phyloP scores from a whole-genome alignment of 2,329 filamentous ascomycete genomes.

The Tolypocladium inflatum region DNA sequence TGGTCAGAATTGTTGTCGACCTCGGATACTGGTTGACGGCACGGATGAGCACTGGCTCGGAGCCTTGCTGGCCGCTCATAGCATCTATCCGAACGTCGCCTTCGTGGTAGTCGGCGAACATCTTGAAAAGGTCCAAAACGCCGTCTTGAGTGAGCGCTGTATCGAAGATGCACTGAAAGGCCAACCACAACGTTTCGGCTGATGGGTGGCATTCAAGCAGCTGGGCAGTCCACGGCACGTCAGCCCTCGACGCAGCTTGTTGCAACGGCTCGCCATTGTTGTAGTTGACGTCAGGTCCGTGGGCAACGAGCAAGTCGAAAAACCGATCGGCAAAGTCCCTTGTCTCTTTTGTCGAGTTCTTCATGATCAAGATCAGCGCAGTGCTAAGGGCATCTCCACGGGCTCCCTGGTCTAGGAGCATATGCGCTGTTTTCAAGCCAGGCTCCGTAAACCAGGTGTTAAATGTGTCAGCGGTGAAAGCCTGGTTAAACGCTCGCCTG shows the following conservation, averaged over 20 bases:
- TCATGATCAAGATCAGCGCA: slow-evolving; percentile 36
- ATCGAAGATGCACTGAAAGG: slow-evolving; percentile 48
- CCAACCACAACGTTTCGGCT: slow-evolving; percentile 38
- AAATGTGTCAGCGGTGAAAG: slow-evolving; percentile 31
- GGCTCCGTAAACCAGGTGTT: slow-evolving; percentile 35
- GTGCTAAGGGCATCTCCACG: slow-evolving; percentile 33
- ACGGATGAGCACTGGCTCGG: slow-evolving; percentile 39
- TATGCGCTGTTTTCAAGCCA: slow-evolving; percentile 35
- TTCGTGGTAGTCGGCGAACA: slow-evolving; percentile 41
- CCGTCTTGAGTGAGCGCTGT: slow-evolving; percentile 39
- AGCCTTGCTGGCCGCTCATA: slow-evolving; percentile 31
- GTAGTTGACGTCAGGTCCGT: slow-evolving; percentile 38
- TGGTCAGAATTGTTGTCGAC: slow-evolving; percentile 40
- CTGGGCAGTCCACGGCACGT: slow-evolving; percentile 36
- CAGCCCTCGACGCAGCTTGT: slow-evolving; percentile 41
- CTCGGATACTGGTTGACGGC: slow-evolving; percentile 46
- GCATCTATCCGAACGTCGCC: slow-evolving; percentile 41
- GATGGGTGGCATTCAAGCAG: slow-evolving; percentile 42
- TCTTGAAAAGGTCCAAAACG: slow-evolving; percentile 36
- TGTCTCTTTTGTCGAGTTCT: slow-evolving; percentile 27
- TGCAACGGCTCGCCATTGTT: slow-evolving; percentile 44
- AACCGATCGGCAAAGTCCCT: slow-evolving; percentile 34
- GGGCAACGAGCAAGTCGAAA: slow-evolving; percentile 25
- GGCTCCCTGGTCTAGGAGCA: slow-evolving; percentile 40
- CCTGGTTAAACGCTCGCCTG: slow-evolving; percentile 32